phyloP scores from a whole-genome alignment of 345 rosid genomes.

The Camelina sativa region DNA sequence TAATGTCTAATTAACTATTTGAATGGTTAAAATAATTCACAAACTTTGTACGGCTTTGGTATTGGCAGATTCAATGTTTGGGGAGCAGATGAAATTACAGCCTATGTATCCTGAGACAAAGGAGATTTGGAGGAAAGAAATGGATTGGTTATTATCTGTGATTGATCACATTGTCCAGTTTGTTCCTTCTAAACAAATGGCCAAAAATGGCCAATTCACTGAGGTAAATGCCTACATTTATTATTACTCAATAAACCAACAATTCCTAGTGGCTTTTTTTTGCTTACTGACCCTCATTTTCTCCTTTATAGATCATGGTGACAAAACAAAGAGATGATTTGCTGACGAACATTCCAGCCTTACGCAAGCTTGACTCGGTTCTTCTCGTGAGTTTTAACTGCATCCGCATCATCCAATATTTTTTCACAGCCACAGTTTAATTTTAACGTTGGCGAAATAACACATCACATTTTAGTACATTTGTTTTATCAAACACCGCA shows the following conservation, averaged over 20 bases:
- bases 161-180: conserved; percentile 73
- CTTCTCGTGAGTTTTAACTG: conserved; percentile 61
- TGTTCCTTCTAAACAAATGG: conserved; percentile 64
- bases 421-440: neutral
- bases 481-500: neutral
- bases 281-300: neutral
- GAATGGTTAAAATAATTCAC: neutral
- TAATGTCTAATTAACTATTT: neutral
- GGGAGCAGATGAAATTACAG: conserved; percentile 56
- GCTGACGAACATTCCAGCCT: conserved; percentile 74
- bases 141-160: conserved; percentile 71
- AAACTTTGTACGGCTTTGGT: conserved; percentile 10
- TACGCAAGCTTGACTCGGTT: conserved; percentile 85
- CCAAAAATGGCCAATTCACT: conserved; percentile 62
- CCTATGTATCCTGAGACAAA: conserved; percentile 66
- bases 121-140: conserved; percentile 66
- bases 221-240: conserved; percentile 55
- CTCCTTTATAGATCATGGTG: conserved; percentile 67
- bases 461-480: neutral
- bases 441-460: neutral
- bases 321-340: conserved; percentile 85
- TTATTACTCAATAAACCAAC: neutral
- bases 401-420: neutral
- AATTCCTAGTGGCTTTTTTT: neutral
- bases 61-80: conserved; percentile 52